These are phyloP conservation scores for Raffaelea albimanens DNA, from an alignment of 2,329 filamentous ascomycete species.

Conservation along the genomic window DNA sequence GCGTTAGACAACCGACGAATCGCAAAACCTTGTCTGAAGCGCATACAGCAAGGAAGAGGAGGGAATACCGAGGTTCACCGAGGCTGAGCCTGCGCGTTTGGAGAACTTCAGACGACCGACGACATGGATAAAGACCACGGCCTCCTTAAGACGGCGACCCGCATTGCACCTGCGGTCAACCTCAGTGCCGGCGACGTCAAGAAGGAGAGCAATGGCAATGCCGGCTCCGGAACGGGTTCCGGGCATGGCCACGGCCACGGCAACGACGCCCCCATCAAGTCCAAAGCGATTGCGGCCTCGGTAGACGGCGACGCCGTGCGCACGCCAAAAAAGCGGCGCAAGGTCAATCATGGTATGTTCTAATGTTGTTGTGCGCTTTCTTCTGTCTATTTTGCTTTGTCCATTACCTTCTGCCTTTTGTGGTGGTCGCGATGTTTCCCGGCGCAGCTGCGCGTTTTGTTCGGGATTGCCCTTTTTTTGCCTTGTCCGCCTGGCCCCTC, in stretches of 20 bases:
- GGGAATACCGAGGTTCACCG: too few relatives aligned
- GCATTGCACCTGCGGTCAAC: constrained; percentile 7
- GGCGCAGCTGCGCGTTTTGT: too few relatives aligned
- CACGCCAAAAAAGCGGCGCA: constrained; percentile 76
- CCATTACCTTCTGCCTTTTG: neutral
- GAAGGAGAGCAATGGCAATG: constrained; percentile 3
- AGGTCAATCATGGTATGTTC: constrained; percentile 75
- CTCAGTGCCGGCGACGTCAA: neutral
- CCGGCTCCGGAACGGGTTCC: neutral
- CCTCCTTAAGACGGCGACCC: constrained; percentile 8
- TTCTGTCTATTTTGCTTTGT: neutral
- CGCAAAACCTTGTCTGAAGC: too few relatives aligned
- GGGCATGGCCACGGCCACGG: neutral
- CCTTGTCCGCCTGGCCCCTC: too few relatives aligned
- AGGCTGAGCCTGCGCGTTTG: too few relatives aligned
- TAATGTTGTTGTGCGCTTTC: neutral
- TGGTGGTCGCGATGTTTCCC: too few relatives aligned
- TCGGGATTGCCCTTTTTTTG: neutral
- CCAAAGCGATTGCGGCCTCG: neutral
- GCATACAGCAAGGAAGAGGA: too few relatives aligned
- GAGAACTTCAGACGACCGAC: neutral
- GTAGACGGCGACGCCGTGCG: constrained; percentile 27
- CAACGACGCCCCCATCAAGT: constrained; percentile 7
- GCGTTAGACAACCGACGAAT: too few relatives aligned
- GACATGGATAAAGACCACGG: constrained; percentile 9